Evolutionary conservation across 441 rosid genomes (phyloP).

Genomic region (Daphne laureola): DNA sequence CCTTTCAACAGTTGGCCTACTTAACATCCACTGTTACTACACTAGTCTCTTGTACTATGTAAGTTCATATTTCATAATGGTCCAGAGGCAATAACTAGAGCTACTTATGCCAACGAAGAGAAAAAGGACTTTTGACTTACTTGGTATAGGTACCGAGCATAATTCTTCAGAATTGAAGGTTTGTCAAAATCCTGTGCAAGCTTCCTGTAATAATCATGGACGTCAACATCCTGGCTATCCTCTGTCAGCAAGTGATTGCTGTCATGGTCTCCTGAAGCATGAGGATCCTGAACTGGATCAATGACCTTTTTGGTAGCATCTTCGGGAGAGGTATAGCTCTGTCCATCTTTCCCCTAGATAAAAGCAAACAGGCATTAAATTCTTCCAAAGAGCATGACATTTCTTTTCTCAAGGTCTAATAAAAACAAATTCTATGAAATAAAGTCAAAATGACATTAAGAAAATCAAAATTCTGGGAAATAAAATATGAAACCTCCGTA

Average conservation of each 20-base stretch:
- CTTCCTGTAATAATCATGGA: constrained; percentile 30
- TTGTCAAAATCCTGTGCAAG: constrained; percentile 34
- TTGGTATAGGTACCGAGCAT: constrained; percentile 43
- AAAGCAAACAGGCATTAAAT: too few species aligned
- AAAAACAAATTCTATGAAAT: too few species aligned
- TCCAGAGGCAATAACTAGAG: not conserved
- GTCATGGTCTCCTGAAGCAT: constrained; percentile 8
- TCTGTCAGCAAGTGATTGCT: constrained; percentile 4
- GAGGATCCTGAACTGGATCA: constrained; percentile 15
- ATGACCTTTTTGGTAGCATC: constrained; percentile 3
- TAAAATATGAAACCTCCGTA: constrained; percentile 24
- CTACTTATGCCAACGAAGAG: not conserved
- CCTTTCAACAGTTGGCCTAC: not conserved
- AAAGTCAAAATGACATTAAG: too few species aligned
- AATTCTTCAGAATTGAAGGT: constrained; percentile 35
- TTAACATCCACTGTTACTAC: not conserved
- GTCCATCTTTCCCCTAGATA: too few species aligned
- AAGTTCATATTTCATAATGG: too few species aligned
- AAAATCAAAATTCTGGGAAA: too few species aligned
- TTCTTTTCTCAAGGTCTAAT: too few species aligned
- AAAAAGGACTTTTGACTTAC: constrained; percentile 16
- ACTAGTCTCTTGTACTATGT: not conserved
- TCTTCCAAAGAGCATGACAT: too few species aligned
- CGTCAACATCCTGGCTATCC: constrained; percentile 7
- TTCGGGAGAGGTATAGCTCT: too few species aligned